These are phyloP conservation scores for Picochlorum sp. DNA, from an alignment of 139 green algal species.

Conservation along the genomic window DNA sequence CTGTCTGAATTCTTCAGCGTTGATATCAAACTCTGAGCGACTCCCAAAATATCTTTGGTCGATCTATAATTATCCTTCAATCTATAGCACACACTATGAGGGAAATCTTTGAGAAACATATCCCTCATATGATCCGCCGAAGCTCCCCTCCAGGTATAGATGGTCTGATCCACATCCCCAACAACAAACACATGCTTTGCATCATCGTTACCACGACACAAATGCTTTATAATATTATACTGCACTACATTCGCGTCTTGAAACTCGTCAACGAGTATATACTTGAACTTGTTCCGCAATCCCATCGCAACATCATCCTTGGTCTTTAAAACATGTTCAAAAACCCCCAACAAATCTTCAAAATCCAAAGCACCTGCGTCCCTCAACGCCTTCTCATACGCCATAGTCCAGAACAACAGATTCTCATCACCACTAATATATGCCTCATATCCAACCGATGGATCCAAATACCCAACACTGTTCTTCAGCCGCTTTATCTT, in stretches of 20 bases:
- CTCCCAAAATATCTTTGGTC: slow-evolving; percentile 33
- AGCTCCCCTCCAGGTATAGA: slow-evolving; percentile 66
- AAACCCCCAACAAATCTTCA: slow-evolving; percentile 38
- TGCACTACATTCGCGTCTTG: slow-evolving; percentile 62
- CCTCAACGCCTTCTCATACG: slow-evolving; percentile 6
- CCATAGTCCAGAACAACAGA: slow-evolving; percentile 7
- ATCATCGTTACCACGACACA: slow-evolving; percentile 8
- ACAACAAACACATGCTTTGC: slow-evolving; percentile 57
- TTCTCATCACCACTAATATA: neutral
- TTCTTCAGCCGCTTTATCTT: slow-evolving; percentile 24
- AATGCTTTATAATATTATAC: slow-evolving; percentile 48
- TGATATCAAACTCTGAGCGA: slow-evolving; percentile 21
- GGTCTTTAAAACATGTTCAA: slow-evolving; percentile 20
- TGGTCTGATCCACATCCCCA: slow-evolving; percentile 73
- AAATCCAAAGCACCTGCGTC: slow-evolving; percentile 23
- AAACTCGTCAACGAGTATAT: slow-evolving; percentile 53
- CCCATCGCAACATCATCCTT: neutral
- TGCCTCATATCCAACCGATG: no score
- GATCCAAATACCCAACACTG: slow-evolving; percentile 6
- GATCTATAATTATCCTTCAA: slow-evolving; percentile 43
- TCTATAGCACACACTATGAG: slow-evolving; percentile 3
- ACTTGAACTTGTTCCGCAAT: slow-evolving; percentile 8
- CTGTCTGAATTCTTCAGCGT: no score
- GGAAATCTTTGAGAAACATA: slow-evolving; percentile 29
- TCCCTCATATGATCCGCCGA: slow-evolving; percentile 38